Conservation (phyloP, 2,329 filamentous ascomycete genomes). For the Ophiostoma montium region DNA sequence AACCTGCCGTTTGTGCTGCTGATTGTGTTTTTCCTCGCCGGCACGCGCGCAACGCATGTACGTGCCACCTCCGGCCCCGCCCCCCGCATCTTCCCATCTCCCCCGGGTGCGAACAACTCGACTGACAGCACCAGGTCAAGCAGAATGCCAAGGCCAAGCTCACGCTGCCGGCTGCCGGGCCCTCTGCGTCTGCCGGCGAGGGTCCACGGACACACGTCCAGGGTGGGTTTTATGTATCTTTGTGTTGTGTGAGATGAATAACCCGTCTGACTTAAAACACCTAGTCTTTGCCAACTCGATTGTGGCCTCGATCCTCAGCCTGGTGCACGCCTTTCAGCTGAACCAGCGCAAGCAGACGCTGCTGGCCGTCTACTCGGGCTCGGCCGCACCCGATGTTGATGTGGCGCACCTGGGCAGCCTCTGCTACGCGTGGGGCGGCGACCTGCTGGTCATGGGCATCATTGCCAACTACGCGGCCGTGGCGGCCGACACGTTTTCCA, state of each 20-base stretch:
- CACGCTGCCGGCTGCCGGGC: constrained; percentile 63
- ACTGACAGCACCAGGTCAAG: constrained; percentile 55
- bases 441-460: constrained; percentile 49
- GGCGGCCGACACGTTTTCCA: constrained; percentile 85
- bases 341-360: constrained; percentile 29
- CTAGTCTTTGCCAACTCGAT: constrained; percentile 73
- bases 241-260: background rate
- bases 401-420: constrained; percentile 26
- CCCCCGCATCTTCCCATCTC: no score
- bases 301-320: constrained; percentile 52
- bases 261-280: background rate
- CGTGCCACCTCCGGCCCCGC: background rate
- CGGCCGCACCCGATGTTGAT: background rate
- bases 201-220: constrained; percentile 73
- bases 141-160: constrained; percentile 70
- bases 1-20: constrained; percentile 79
- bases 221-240: constrained; percentile 27
- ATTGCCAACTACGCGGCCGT: constrained; percentile 82
- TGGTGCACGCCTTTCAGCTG: constrained; percentile 48
- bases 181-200: constrained; percentile 51
- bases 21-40: constrained; percentile 72
- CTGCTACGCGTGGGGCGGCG: constrained; percentile 48
- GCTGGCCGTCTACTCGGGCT: constrained; percentile 18
- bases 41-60: constrained; percentile 54
- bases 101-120: no score